Percentiles rank a stretch among this genome's conserved stretches.
Conservation (phyloP, 2,329 filamentous ascomycete species). For the Grosmannia clavigera region DNA sequence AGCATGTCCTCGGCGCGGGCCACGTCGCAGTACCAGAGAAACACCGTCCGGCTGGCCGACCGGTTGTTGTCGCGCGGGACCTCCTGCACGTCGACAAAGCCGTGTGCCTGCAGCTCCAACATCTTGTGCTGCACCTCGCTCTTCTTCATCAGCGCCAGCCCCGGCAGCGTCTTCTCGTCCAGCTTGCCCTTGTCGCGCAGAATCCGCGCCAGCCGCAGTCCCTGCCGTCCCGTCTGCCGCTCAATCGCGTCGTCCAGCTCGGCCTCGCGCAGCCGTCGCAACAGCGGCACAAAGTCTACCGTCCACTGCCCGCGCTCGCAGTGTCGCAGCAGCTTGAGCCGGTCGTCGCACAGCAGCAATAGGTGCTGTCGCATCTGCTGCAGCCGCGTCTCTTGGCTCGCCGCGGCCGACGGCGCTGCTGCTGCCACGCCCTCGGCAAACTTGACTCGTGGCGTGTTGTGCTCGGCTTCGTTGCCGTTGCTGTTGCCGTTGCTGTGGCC, state of each 20-base stretch:
- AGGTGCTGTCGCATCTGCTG: constrained; percentile 60
- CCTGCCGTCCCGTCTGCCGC: constrained; percentile 61
- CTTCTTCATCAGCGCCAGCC: constrained; percentile 70
- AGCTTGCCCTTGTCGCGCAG: constrained; percentile 78
- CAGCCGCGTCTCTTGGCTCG: constrained; percentile 30
- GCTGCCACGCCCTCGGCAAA: constrained; percentile 32
- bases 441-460: constrained; percentile 25
- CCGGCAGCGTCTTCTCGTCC: constrained; percentile 83
- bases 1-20: constrained; percentile 58
- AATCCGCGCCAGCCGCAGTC: constrained; percentile 74
- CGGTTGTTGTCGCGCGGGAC: constrained; percentile 79
- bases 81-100: constrained; percentile 85
- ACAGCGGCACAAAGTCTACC: constrained; percentile 66
- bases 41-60: constrained; percentile 71
- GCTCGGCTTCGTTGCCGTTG: constrained; percentile 6
- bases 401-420: not conserved
- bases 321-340: constrained; percentile 55
- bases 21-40: constrained; percentile 82
- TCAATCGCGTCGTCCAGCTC: constrained; percentile 77
- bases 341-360: constrained; percentile 57
- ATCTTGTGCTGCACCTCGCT: constrained; percentile 76
- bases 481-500: not conserved
- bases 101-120: constrained; percentile 72
- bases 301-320: constrained; percentile 67
- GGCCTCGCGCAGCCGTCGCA: constrained; percentile 56